Conservation (phyloP, 495 filamentous ascomycete genomes). For the Daldinia childiae region DNA sequence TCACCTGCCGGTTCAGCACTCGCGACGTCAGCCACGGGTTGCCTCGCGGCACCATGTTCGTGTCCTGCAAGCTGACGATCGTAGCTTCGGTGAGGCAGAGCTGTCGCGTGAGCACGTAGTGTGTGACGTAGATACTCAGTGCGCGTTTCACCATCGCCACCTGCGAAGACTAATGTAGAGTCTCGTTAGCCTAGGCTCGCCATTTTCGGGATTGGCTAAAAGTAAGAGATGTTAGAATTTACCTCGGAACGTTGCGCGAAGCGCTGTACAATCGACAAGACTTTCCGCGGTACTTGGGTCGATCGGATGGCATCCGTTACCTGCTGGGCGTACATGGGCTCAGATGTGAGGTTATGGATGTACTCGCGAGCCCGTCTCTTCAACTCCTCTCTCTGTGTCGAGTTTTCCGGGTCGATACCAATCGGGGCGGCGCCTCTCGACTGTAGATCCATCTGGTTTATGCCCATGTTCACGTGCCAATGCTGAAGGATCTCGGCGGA, state of each 20-base stretch:
- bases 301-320: conserved; percentile 54
- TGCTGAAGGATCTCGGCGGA: conserved; percentile 57
- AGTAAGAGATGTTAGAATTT: conserved; percentile 4
- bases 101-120: conserved; percentile 61
- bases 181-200: not conserved
- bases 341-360: conserved; percentile 53
- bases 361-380: conserved; percentile 53
- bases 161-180: conserved; percentile 16
- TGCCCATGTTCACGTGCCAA: conserved; percentile 49
- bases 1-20: conserved; percentile 63
- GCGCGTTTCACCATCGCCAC: conserved; percentile 55
- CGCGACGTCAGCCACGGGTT: conserved; percentile 56
- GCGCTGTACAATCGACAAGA: conserved; percentile 55
- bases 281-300: conserved; percentile 52
- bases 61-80: conserved; percentile 48
- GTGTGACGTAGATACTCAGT: conserved; percentile 60
- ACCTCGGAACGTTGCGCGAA: conserved; percentile 51
- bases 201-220: not conserved
- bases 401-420: conserved; percentile 51
- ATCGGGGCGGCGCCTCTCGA: conserved; percentile 53
- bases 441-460: conserved; percentile 50
- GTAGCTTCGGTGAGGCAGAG: conserved; percentile 56
- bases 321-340: conserved; percentile 54
- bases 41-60: conserved; percentile 48
- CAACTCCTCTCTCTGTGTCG: conserved; percentile 51